phyloP scores from a whole-genome alignment of 495 filamentous ascomycete genomes.

The Penicillium lividum region DNA sequence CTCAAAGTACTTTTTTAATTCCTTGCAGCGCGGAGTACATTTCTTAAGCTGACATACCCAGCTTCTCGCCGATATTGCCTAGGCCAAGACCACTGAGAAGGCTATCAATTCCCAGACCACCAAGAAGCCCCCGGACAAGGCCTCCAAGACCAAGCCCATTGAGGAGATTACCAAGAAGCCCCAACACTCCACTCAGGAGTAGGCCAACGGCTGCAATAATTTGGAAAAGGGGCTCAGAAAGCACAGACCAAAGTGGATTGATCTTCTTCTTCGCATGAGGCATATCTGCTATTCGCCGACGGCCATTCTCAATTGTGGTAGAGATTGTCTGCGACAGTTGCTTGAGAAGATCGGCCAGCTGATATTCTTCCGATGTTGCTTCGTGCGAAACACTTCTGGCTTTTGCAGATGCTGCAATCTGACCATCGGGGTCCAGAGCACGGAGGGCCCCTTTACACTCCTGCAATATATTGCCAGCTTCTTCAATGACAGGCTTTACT shows the following conservation, averaged over 20 bases:
- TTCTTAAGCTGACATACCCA: not conserved
- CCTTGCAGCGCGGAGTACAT: not conserved
- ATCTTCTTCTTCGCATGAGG: not conserved
- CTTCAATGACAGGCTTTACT: conserved; percentile 64
- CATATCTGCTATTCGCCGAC: not conserved
- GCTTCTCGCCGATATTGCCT: not conserved
- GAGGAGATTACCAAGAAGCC: not conserved
- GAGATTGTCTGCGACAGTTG: not conserved
- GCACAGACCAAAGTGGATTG: not conserved
- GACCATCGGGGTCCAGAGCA: conserved; percentile 79
- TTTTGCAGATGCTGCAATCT: conserved; percentile 76
- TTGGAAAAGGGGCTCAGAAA: conserved; percentile 1
- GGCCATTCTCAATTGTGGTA: not conserved
- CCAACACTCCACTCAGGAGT: not conserved
- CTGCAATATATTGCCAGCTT: conserved; percentile 61
- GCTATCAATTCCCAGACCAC: not conserved
- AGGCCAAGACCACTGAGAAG: not conserved
- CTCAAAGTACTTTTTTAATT: no score
- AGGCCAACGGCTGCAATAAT: not conserved
- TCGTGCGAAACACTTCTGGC: conserved; percentile 68
- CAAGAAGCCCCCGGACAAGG: not conserved
- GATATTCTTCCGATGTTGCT: not conserved
- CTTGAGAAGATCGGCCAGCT: not conserved
- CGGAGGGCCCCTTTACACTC: conserved; percentile 83
- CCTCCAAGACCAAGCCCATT: not conserved